Base-by-base conservation (phyloP, 2,329 filamentous ascomycete species). In the Fusarium chlamydosporum region DNA sequence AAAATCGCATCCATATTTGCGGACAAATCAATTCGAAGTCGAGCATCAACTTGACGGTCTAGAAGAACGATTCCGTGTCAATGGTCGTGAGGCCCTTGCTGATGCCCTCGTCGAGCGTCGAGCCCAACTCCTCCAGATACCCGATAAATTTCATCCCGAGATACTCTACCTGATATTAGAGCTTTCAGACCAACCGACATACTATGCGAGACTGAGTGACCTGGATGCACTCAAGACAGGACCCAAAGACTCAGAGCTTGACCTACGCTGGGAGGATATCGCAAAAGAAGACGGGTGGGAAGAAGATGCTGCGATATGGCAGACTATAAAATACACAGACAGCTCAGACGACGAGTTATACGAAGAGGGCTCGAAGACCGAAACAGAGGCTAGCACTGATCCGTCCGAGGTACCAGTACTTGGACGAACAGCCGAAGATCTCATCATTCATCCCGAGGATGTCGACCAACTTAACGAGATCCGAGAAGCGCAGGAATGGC, bases 31-130 rank as follows among this genome's bases (percentile, higher is more conserved):
- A 70, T 94, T 94, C 75, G 89, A 92, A 43, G 87, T 94, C 20
- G 81, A 86, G 38, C 85, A 85, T 37, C 85, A 84, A 35, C 82
- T 95, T 3, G 83, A 88, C 48, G 92, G 92, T 1, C 83, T 97
- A 4, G 90, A 94, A 70, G 96, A 98, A 80, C 94, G 95, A 72
- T 96, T 97, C 72, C 87, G 89, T 33, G 85, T 98, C 55, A 85
- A 93, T 47, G 90, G 92, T 74, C 89, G 92, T 65, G 94, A 97
- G 72, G 88, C 88, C 38, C 82, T 97, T 27, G 93, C 93, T 13
- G 89, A 94, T 58, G 89, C 91, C 61, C 79, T 97, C 40, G 81
- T 84, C 8, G 76, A 81, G 52, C 65, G 91, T 35, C 78, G 93
- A 15, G 80, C 85, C 38, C 86, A 89, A 62, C 79, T 97, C 20